These are phyloP conservation scores for Stellera chamaejasme DNA, from an alignment of 345 rosid genomes.

Conservation along the genomic window DNA sequence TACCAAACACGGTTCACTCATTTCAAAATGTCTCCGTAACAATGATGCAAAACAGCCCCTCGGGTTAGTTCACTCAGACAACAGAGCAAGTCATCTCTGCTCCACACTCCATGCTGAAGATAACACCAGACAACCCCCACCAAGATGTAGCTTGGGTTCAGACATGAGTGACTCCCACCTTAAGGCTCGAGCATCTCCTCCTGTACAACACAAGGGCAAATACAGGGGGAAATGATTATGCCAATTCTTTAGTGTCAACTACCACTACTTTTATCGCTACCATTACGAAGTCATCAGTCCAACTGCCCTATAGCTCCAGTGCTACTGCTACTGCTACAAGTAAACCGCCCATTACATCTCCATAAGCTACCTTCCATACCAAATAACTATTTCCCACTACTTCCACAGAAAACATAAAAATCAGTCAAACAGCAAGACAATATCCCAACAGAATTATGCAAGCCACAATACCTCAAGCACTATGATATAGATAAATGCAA, in stretches of 20 bases:
- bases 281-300: constrained; percentile 31
- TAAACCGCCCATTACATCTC: constrained; percentile 25
- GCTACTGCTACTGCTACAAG: constrained; percentile 10
- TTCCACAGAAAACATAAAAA: constrained; percentile 13
- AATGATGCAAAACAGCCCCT: constrained; percentile 20
- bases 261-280: constrained; percentile 57
- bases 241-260: constrained; percentile 48
- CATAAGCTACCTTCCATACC: constrained; percentile 22
- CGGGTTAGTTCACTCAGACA: constrained; percentile 28
- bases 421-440: constrained; percentile 12
- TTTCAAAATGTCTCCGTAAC: constrained; percentile 17
- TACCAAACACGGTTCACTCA: constrained; percentile 25
- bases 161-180: constrained; percentile 44
- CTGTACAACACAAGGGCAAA: constrained; percentile 66
- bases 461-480: constrained; percentile 41
- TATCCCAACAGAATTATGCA: constrained; percentile 18
- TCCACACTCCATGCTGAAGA: constrained; percentile 30
- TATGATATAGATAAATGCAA: constrained; percentile 28
- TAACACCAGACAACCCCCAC: constrained; percentile 28
- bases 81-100: constrained; percentile 31
- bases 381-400: constrained; percentile 15
- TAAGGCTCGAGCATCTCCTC: constrained; percentile 51
- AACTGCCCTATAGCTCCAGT: constrained; percentile 32
- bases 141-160: constrained; percentile 36
- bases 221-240: constrained; percentile 69